A percentile compares a stretch with the other conserved stretches of the same genome.
These are phyloP conservation scores for Sphagnum magellanicum DNA, from an alignment of 228 moss, liverwort and hornwort species.

Conservation along the genomic window DNA sequence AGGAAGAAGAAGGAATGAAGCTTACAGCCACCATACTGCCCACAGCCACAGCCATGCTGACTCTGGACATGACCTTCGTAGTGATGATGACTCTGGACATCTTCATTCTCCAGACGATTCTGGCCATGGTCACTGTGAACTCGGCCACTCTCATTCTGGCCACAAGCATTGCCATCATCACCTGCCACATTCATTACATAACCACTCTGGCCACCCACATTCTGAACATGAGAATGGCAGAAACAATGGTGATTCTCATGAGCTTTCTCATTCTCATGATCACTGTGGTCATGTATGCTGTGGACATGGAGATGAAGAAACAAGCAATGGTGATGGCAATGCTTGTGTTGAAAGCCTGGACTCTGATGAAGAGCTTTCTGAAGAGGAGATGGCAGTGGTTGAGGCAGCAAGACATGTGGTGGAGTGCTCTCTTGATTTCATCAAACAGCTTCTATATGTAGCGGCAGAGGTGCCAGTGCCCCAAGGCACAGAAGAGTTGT, in stretches of 20 bases:
- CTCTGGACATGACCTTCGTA: too few species aligned
- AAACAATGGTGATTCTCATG: conserved; percentile 4
- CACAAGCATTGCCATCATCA: too few species aligned
- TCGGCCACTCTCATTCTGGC: too few species aligned
- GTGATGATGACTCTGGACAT: too few species aligned
- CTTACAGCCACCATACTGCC: background rate
- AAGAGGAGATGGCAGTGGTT: conserved; percentile 47
- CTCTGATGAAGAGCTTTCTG: conserved; percentile 47
- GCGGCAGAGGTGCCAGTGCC: conserved; percentile 31
- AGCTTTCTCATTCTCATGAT: too few species aligned
- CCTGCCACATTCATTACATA: too few species aligned
- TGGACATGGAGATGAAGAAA: conserved; percentile 16
- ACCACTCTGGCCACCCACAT: too few species aligned
- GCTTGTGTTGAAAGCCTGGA: conserved; percentile 43
- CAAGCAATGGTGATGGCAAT: conserved; percentile 9
- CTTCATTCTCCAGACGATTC: conserved; percentile 4
- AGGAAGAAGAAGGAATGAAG: too few species aligned
- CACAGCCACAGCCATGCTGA: background rate
- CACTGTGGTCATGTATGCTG: too few species aligned
- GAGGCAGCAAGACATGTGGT: conserved; percentile 43
- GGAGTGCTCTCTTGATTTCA: conserved; percentile 22
- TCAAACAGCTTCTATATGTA: conserved; percentile 56
- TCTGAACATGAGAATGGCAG: background rate
- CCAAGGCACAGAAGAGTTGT: conserved; percentile 41
- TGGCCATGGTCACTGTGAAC: background rate